Evolutionary conservation across 805 yeast genomes (phyloP), one percentile per base, ranked within the genome.

Genomic region (Candida orba): DNA sequence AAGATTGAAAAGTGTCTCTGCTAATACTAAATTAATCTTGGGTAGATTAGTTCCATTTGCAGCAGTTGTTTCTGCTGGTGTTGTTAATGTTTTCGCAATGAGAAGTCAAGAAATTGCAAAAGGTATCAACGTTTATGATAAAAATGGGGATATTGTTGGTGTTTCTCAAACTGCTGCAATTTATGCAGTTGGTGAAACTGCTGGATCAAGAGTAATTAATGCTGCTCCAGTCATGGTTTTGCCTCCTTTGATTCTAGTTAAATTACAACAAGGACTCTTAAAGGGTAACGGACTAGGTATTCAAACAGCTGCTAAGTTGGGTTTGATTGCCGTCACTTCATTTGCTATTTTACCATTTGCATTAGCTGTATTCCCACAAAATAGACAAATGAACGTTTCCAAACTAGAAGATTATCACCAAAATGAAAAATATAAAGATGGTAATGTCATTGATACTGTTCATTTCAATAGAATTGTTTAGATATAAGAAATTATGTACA

Each of bases 141-240:
- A 73, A 33, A 79, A 87, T 31, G 77, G 80, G 33, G 81, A 80
- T 30, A 72, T 76, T 29, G 79, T 80, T 12, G 93, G 93, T 8
- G 70, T 68, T 25, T 89, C 97, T 7, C 80, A 84, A 61, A 76
- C 71, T 30, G 99, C 99, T 15, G 99, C 99, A 1, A 59, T 78
- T 39, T 73, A 81, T 48, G 99, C 99, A 0, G 99, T 93, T 37
- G 96, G 95, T 22, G 98, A 93, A 65, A 93, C 99, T 10, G 98
- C 97, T 4, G 79, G 89, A 29, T 85, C 95, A 36, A 73, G 99
- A 60, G 96, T 93, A 37, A 84, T 91, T 53, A 93, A 89, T 57
- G 97, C 98, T 15, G 85, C 99, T 0, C 99, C 99, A 17, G 76
- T 93, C 55, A 93, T 93, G 99, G 99, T 86, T 18, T 63, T 93